Evolutionary conservation across 2,329 filamentous ascomycete genomes (phyloP), one percentile per base, ranked within the genome.

Genomic region (Fusarium azukiicola): DNA sequence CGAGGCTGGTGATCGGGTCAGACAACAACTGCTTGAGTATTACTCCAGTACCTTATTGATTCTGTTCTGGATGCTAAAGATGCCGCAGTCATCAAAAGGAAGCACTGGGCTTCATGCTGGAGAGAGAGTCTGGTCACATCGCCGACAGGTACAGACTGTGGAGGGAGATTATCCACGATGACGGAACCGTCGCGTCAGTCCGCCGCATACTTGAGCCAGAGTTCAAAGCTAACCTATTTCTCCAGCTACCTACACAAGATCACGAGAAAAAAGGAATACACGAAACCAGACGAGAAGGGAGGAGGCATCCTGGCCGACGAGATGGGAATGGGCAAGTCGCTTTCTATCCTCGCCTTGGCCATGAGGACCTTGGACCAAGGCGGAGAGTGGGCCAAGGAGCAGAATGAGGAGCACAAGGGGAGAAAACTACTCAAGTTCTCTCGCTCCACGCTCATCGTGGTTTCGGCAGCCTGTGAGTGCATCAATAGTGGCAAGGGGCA

Each of bases 261-360:
- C 72, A 90, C 89, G 7, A 87, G 85, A 19, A 81, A 78, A 1
- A 84, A 89, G 85, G 49, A 73, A 2, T 23, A 40, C 2, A 69
- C 75, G 2, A 74, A 8, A 2, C 86, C 84, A 0, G 82, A 86
- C 5, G 86, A 88, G 71, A 85, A 68, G 38, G 87, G 86, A 0
- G 87, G 87, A 2, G 91, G 91, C 0, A 90, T 94, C n/a, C 79
- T 94, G 4, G 92, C 92, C 0, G 92, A 94, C 79, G 92, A 93
- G 73, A 94, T 93, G 92, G 92, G 92, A 0, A 88, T 93, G 86
- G 92, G 92, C 1, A 94, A 94, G 78, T 90, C 92, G 0, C 85
- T 93, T 11, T 90, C 90, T 4, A 89, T 91, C 1, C 86, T 93
- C 14, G 89, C 91, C 1, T 82, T 92, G 1, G 87, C 92, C 27